Evolutionary conservation across 139 green algal genomes (phyloP).

Genomic region (Tetraselmis chui): DNA sequence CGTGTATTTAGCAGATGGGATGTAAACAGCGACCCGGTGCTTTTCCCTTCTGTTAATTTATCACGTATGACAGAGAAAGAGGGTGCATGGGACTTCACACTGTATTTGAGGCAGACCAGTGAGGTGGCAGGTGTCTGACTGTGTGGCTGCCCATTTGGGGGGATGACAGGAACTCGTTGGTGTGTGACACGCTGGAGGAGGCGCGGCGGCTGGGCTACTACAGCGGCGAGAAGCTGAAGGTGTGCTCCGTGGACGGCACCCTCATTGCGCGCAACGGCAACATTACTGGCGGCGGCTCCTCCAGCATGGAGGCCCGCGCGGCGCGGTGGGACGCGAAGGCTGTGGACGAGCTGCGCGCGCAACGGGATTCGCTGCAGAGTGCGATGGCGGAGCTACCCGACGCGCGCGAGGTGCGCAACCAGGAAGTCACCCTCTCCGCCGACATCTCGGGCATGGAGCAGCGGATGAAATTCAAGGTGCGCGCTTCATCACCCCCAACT

Average conservation of each 20-base stretch:
- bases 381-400: constrained; percentile 60
- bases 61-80: too few species aligned
- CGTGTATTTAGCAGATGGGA: too few species aligned
- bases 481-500: too few species aligned
- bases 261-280: constrained; percentile 74
- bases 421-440: not conserved
- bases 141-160: constrained; percentile 2
- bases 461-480: not conserved
- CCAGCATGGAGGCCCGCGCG: constrained; percentile 37
- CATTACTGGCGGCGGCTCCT: constrained; percentile 64
- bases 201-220: constrained; percentile 64
- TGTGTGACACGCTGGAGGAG: constrained; percentile 80
- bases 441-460: constrained; percentile 11
- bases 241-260: constrained; percentile 80
- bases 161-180: constrained; percentile 70
- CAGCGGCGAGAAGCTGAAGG: constrained; percentile 33
- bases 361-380: constrained; percentile 31
- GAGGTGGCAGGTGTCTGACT: too few species aligned
- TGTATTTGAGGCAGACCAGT: too few species aligned
- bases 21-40: not conserved
- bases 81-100: too few species aligned
- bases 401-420: constrained; percentile 1
- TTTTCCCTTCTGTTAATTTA: not conserved
- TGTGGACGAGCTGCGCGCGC: constrained; percentile 46
- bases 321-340: constrained; percentile 52